Base-by-base conservation (phyloP, 495 filamentous ascomycete genomes). In the Wilcoxina mikolae region DNA sequence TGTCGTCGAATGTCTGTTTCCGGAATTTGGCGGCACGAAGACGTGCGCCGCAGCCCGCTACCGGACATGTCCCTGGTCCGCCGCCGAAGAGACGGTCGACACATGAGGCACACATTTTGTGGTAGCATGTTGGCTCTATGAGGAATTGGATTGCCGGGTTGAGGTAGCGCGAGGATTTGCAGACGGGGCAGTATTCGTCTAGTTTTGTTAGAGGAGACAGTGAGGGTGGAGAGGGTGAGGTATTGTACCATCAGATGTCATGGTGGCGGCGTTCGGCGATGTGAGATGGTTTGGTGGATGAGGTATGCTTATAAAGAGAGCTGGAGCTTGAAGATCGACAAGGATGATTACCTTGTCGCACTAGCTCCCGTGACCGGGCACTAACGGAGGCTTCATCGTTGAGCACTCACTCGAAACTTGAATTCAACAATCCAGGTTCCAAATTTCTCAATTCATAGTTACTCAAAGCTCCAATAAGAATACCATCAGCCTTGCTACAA, bases 51-150 rank as follows among this genome's bases (percentile, higher is more conserved):
- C 91, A 99, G 17, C 82, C 83, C 0, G 87, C 82, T 54, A 94
- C 83, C 3, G 91, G 91, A 60, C 91, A 99, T 43, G 84, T 81
- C 11, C 87, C 83, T 0, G 93, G 91, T 0, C 91, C 90, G 22
- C 81, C 79, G 23, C 83, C 83, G 77, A 95, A 98, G 56, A 95
- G 85, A 24, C 89, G 83, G 72, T 88, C 85, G 47, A 96, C 90
- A 73, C 91, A 96, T 29, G 82, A 85, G 62, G 81, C 78, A 71
- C 91, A 99, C 87, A 99, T 95, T 57, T 84, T 85, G 76, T 99
- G 91, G 75, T 96, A 99, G 76, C 91, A 99, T 73, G 93, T 86
- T 17, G 90, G 85, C 69, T 95, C 94, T 69, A 96, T 85, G 58
- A 93, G 83, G 70, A 99, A 95, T 50, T 77, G 74, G 78, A 99